Percentiles rank a stretch among this genome's conserved stretches.
Evolutionary conservation across 768 basidiomycete species (phyloP).

Genomic region (Macrolepiota albuminosa): DNA sequence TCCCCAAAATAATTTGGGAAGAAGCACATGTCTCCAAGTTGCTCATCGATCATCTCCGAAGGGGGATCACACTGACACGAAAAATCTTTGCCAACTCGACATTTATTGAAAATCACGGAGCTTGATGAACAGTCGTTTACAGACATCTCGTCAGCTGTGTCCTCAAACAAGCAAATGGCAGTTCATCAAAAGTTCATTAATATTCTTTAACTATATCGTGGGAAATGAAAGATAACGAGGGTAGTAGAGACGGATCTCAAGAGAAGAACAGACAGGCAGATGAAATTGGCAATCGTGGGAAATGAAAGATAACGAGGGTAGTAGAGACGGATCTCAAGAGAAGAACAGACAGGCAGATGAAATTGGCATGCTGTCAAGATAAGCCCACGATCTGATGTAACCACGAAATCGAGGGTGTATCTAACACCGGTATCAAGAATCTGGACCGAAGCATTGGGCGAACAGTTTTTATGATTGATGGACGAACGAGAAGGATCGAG

Average conservation of each 20-base stretch:
- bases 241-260: neutral
- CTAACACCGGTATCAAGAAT: neutral
- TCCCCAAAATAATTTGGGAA: too few relatives aligned
- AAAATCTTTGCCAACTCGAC: neutral
- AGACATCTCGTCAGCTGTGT: too few relatives aligned
- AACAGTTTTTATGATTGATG: neutral
- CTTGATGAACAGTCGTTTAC: neutral
- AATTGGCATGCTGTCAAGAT: neutral
- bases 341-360: neutral
- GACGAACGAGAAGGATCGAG: neutral
- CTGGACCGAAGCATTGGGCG: neutral
- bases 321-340: neutral
- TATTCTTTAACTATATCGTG: neutral
- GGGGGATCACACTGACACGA: neutral
- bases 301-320: neutral
- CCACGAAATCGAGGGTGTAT: neutral
- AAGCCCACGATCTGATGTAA: neutral
- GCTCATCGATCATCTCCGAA: neutral
- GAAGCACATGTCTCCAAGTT: too few relatives aligned
- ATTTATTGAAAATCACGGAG: neutral
- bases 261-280: neutral
- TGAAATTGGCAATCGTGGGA: too few relatives aligned
- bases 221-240: neutral
- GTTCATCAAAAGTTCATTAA: neutral
- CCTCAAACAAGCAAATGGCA: neutral